Percentiles rank a stretch among this genome's conserved stretches.
phyloP scores from a whole-genome alignment of 1,284 basidiomycete species.

The Cryptococcus deneoformans region DNA sequence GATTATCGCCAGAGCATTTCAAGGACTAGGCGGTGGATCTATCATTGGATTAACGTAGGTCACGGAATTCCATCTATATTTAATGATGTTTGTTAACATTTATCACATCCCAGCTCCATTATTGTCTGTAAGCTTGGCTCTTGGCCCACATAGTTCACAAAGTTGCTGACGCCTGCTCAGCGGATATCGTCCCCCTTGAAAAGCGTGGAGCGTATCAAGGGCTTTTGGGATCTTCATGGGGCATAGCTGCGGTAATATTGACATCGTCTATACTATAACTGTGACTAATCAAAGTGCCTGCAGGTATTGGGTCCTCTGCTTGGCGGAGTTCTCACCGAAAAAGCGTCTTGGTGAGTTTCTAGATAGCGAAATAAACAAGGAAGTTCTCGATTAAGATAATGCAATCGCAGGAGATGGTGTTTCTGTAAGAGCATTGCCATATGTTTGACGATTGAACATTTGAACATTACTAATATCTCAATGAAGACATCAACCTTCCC shows the following conservation, averaged over 20 bases:
- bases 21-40: conserved; percentile 41
- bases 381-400: conserved; percentile 1
- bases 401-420: conserved; percentile 44
- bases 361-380: conserved; percentile 3
- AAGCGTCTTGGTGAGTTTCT: conserved; percentile 28
- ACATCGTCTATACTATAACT: no score
- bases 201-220: conserved; percentile 49
- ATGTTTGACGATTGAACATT: neutral
- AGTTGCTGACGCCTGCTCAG: conserved; percentile 4
- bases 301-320: conserved; percentile 45
- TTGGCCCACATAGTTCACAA: neutral
- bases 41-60: conserved; percentile 41
- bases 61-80: neutral
- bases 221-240: conserved; percentile 49
- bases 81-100: neutral
- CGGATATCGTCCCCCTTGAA: conserved; percentile 41
- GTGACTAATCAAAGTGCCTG: no score
- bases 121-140: conserved; percentile 16
- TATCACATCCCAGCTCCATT: conserved; percentile 10
- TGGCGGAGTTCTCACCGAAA: conserved; percentile 39
- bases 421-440: conserved; percentile 26
- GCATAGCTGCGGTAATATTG: conserved; percentile 41
- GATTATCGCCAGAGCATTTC: conserved; percentile 34
- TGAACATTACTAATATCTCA: neutral
- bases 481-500: conserved; percentile 46